Evolutionary conservation across 2,329 filamentous ascomycete genomes (phyloP), one percentile per base, ranked within the genome.

Genomic region (Pestalotiopsis sp.): DNA sequence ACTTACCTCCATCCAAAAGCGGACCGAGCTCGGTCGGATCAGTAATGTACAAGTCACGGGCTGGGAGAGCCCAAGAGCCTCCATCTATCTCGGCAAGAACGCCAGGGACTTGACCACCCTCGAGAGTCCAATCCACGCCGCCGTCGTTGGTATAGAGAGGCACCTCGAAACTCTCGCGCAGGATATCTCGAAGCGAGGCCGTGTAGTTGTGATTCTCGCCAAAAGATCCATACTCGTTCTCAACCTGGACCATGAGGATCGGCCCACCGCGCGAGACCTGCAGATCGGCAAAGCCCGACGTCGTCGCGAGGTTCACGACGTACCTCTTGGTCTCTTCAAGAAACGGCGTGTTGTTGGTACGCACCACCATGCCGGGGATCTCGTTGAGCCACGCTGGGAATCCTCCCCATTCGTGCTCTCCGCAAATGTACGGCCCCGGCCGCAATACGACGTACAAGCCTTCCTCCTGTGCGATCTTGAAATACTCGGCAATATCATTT

Each of bases 201-300:
- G 80, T 83, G 70, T 87, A 87, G 2, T 73, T 72, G 66, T 85
- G 82, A 68, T 86, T 78, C 4, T 75, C 76, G 17, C 82, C 84
- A 60, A 82, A 86, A 25, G 80, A 84, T 0, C 85, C 84, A 68
- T 87, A 87, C 70, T 86, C 84, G 66, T 86, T 86, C 72, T 86
- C 84, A 9, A 86, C 78, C 73, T 86, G 84, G 0, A 83, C 78
- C 83, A 86, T 85, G 23, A 86, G 71, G n/a, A 86, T 77, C 2
- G 83, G 83, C 0, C 84, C 84, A 13, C 83, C 84, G 0, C 79
- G 73, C 0, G 79, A 80, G 17, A 83, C 77, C 68, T 83, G 81
- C 13, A 83, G 68, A 1, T 74, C 69, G 9, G 67, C 36, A 27
- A 85, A 66, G 14, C 82, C 79, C 5, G 65, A 67, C 20, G 23